Conservation (phyloP, 2,329 filamentous ascomycete species). For the Colletotrichum falcatum region DNA sequence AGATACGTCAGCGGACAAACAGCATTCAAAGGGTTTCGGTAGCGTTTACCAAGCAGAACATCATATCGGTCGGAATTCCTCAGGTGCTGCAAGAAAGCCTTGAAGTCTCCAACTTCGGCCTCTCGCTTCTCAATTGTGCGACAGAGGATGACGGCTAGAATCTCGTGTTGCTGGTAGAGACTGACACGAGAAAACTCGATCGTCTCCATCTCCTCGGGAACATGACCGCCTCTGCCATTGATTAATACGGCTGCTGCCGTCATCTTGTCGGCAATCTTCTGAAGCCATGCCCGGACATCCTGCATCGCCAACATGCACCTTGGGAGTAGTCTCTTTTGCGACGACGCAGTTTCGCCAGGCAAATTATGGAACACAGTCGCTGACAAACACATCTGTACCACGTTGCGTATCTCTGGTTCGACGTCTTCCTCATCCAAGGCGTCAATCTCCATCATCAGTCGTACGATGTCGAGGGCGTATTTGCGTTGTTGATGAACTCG, state of each 20-base stretch:
- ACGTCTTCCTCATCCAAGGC: conserved; percentile 69
- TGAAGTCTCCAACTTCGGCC: conserved; percentile 78
- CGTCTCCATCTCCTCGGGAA: conserved; percentile 77
- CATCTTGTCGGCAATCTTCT: conserved; percentile 79
- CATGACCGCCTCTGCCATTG: conserved; percentile 63
- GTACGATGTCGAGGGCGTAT: conserved; percentile 84
- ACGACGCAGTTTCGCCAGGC: conserved; percentile 36
- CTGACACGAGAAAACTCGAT: conserved; percentile 85
- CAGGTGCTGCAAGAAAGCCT: conserved; percentile 74
- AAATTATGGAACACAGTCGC: conserved; percentile 66
- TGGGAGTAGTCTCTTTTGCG: conserved; percentile 67
- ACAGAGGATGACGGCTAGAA: conserved; percentile 82
- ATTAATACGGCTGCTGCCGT: conserved; percentile 82
- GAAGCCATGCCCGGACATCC: conserved; percentile 81
- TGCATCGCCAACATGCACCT: conserved; percentile 83
- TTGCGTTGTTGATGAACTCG: conserved; percentile 89
- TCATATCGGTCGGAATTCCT: conserved; percentile 84
- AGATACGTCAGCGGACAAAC: not conserved
- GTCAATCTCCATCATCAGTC: conserved; percentile 79
- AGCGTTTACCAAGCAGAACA: conserved; percentile 61
- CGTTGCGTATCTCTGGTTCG: conserved; percentile 61
- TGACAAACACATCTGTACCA: conserved; percentile 66
- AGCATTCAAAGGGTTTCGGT: conserved; percentile 29
- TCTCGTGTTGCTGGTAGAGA: conserved; percentile 89
- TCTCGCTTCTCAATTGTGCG: conserved; percentile 82